phyloP scores from a whole-genome alignment of 441 rosid species.

The Gossypium gossypioides region DNA sequence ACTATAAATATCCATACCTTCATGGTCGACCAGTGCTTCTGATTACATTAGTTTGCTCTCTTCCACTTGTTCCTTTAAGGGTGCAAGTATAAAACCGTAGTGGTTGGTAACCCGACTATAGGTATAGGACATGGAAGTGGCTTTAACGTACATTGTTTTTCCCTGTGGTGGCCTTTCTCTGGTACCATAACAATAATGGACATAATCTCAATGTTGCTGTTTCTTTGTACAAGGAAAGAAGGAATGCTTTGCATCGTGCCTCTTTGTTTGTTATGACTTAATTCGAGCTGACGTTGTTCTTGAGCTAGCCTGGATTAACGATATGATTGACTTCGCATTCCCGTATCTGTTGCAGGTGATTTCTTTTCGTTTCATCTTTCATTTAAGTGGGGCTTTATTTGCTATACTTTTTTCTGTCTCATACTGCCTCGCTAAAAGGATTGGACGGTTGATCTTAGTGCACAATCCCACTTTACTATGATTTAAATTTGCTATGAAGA shows the following conservation, averaged over 20 bases:
- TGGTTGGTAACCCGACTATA: neutral
- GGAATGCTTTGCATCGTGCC: slow-evolving; percentile 92
- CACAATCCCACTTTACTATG: neutral
- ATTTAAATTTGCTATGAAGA: neutral
- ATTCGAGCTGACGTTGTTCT: slow-evolving; percentile 76
- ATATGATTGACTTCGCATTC: slow-evolving; percentile 62
- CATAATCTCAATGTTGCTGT: neutral
- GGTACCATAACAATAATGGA: neutral
- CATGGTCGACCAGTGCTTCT: no score
- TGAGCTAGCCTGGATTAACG: slow-evolving; percentile 42
- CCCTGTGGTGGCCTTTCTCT: neutral
- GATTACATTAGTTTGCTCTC: no score
- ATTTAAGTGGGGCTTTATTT: neutral
- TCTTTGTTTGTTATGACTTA: slow-evolving; percentile 86
- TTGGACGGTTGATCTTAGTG: no score
- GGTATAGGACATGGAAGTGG: neutral
- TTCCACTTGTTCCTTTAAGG: no score
- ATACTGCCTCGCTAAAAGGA: no score
- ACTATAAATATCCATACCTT: no score
- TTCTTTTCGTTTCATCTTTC: neutral
- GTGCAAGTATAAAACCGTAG: no score
- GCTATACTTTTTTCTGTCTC: no score
- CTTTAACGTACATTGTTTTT: no score
- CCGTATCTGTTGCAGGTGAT: slow-evolving; percentile 82
- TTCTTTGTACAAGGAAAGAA: slow-evolving; percentile 62